Base-by-base conservation (phyloP, 192 early-diverging fungal genomes). In the Coemansia sp. region DNA sequence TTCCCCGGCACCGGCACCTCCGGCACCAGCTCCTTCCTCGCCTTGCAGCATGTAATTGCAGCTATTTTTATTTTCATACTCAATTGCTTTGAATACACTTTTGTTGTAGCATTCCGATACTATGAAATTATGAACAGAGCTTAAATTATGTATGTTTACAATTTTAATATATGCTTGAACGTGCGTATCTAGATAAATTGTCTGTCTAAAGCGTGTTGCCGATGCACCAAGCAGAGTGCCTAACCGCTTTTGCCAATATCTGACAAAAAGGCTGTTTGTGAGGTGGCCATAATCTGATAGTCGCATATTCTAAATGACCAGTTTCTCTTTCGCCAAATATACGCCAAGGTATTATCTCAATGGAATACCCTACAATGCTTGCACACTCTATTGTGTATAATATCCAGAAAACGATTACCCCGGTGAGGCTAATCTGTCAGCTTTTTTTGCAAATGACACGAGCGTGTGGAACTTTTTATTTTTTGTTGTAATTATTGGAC, bases 291-390 rank as follows among this genome's bases (percentile, higher is more conserved):
- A 0, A 49, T 45, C 19, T 58, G 68, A 5, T 72, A 71, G 5
- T 70, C 54, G 19, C 38, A 79, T 24, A 0, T 59, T 71, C 11
- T 73, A 47, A 47, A 73, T 71, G 53, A 70, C 73, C 2, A 67
- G 67, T 2, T 64, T 62, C 47, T 79, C 71, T 72, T 73, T 73
- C 70, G 64, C 74, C 74, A 76, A 22, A 76, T 41, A 43, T 64
- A 60, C 25, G 73, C 61, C 15, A 29, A 25, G 35, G 21, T 51
- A n/a, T 53, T 59, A 47, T 48, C 27, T 21, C 21, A 21, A 21
- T 21, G 21, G 21, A 21, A 21, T 21, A 21, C 21, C 21, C 21
- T 21, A 21, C 21, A 21, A 21, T 21, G 21, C 21, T 21, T 21
- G 21, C 21, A 21, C 21, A 21, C 21, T 21, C 21, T 21, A 21